Base-by-base conservation (phyloP, 106 monocot genomes). In the Acorus gramineus region DNA sequence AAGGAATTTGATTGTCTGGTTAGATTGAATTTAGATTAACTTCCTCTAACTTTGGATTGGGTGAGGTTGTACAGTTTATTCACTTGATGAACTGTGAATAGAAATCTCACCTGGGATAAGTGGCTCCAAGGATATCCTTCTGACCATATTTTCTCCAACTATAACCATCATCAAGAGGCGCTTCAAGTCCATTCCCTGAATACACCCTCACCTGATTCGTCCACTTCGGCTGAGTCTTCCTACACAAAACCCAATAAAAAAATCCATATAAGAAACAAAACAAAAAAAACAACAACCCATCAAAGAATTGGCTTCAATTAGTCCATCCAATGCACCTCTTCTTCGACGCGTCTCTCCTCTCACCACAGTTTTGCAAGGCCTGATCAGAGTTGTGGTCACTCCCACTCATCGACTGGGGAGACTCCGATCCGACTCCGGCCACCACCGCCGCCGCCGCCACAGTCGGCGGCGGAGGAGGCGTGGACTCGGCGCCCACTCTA, bases 61-160 rank as follows among this genome's bases (percentile, higher is more conserved):
- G 1, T 28, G 28, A 28, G 0, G 28, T 28, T 28, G 28, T 0
- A 28, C 28, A 28, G 28, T 28, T 28, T 28, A 28, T 28, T 28
- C 28, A 28, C 28, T 28, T 1, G 28, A 28, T 28, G 28, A 28
- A 28, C 1, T 28, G 28, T 28, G 28, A 28, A 28, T 28, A 28
- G 28, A 28, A 28, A 28, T 28, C 76, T 53, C 64, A 86, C 86
- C 86, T 79, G 2, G 86, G 82, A 60, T 74, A 70, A 14, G 58
- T 79, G 61, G 86, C 72, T 14, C 74, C 65, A 6, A 79, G 76
- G 11, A 86, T 86, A 8, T 77, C 73, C 63, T 86, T 86, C 63
- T 82, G 82, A 43, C 86, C 86, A 43, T 86, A 86, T 56, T 86
- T 86, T 50, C 82, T 79, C 86, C 86, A 86, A 67, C 59, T 79